Evolutionary conservation across 306 rosid species (phyloP).

Genomic region (Arachis stenosperma): DNA sequence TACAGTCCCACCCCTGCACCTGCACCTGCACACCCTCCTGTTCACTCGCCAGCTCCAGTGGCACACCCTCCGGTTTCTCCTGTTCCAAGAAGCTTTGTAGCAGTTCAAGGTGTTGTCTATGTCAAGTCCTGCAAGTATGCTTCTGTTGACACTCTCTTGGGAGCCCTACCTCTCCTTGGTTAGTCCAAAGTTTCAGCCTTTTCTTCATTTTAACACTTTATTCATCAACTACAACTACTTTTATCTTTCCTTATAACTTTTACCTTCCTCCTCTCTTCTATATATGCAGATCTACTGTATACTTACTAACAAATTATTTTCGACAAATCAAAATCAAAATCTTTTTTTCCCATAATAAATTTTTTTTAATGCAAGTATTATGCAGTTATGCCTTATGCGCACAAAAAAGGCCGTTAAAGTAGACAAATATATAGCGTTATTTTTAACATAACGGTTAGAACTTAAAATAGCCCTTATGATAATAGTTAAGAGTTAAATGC

Average conservation of each 20-base stretch:
- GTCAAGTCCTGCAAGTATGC: constrained; percentile 76
- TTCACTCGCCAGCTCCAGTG: background rate
- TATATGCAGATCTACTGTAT: background rate
- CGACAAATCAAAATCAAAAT: no score
- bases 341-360: no score
- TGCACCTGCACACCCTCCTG: background rate
- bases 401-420: no score
- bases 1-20: constrained; percentile 16
- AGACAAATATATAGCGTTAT: no score
- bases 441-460: no score
- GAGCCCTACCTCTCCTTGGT: constrained; percentile 69
- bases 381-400: no score
- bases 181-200: background rate
- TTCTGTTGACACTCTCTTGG: constrained; percentile 61
- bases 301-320: no score
- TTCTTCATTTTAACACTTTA: background rate
- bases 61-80: background rate
- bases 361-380: no score
- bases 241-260: background rate
- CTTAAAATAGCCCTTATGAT: no score
- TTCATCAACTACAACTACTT: background rate
- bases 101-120: constrained; percentile 91
- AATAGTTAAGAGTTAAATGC: no score
- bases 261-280: no score
- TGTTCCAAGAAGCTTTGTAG: constrained; percentile 57